These are phyloP conservation scores for Colletotrichum cereale DNA, from an alignment of 2,329 filamentous ascomycete species.

Conservation along the genomic window DNA sequence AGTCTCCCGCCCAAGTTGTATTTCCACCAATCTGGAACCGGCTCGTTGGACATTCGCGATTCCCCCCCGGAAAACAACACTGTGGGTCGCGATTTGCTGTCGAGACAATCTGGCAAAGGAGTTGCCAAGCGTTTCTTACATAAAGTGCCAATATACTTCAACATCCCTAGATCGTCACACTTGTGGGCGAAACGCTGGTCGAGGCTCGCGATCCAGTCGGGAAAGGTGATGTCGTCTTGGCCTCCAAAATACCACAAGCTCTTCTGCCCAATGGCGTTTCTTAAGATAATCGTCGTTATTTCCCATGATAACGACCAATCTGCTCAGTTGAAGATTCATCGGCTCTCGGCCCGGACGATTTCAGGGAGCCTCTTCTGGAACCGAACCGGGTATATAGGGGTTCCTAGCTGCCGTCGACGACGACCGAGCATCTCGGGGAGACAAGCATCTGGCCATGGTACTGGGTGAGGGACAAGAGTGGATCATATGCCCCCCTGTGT, in stretches of 20 bases:
- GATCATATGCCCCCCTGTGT: constrained; percentile 11
- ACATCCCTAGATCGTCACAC: constrained; percentile 16
- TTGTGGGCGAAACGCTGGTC: constrained; percentile 1
- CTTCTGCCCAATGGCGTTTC: neutral
- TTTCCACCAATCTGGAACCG: constrained; percentile 27
- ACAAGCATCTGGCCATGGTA: constrained; percentile 20
- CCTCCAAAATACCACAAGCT: neutral
- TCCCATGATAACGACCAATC: neutral
- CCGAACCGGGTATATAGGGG: neutral
- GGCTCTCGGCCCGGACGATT: constrained; percentile 7
- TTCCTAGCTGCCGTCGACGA: neutral
- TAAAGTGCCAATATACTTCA: constrained; percentile 19
- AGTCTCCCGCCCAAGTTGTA: neutral
- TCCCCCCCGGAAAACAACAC: constrained; percentile 19
- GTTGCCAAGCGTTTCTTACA: constrained; percentile 24
- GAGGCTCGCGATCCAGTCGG: constrained; percentile 5
- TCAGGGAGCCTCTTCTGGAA: constrained; percentile 18
- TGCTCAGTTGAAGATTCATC: constrained; percentile 25
- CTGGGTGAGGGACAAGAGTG: constrained; percentile 12
- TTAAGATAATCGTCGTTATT: neutral
- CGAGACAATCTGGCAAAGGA: constrained; percentile 32
- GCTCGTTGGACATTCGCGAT: neutral
- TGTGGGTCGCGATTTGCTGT: neutral
- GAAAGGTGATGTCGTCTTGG: neutral
- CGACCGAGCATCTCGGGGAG: constrained; percentile 15